phyloP scores from a whole-genome alignment of 1,284 basidiomycete species.

The Trametes sp. region DNA sequence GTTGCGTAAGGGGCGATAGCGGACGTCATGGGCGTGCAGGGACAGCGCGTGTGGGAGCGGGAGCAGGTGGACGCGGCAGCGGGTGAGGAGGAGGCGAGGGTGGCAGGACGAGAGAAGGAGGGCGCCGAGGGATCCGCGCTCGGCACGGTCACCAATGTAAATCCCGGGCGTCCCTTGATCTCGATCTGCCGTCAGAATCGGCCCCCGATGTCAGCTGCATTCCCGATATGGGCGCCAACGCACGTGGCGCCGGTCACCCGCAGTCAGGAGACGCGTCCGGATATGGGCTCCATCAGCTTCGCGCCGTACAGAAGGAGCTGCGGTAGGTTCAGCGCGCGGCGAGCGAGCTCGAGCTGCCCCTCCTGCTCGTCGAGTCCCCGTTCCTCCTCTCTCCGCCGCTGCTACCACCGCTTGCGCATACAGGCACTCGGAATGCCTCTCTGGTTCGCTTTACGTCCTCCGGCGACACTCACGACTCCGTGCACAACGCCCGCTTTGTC shows the following conservation, averaged over 20 bases:
- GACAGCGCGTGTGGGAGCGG: background rate
- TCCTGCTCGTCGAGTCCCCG: background rate
- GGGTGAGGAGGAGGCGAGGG: background rate
- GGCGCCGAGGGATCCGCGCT: conserved; percentile 16
- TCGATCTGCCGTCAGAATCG: background rate
- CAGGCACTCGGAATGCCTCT: background rate
- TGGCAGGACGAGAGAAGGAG: background rate
- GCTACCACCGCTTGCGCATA: background rate
- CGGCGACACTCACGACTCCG: background rate
- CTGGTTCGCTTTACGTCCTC: background rate
- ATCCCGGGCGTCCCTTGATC: conserved; percentile 7
- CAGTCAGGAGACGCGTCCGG: background rate
- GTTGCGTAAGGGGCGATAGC: background rate
- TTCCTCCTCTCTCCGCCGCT: background rate
- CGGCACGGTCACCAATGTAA: conserved; percentile 15
- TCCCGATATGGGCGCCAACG: background rate
- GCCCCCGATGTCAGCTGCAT: background rate
- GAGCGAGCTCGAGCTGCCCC: background rate
- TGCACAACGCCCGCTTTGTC: background rate
- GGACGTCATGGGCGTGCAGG: background rate
- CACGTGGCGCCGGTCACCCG: background rate
- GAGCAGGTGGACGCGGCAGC: background rate
- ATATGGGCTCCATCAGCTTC: background rate
- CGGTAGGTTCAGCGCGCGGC: background rate
- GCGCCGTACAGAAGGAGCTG: background rate